phyloP scores from a whole-genome alignment of 176 grass and related monocot species.

The Neostapfia colusana region DNA sequence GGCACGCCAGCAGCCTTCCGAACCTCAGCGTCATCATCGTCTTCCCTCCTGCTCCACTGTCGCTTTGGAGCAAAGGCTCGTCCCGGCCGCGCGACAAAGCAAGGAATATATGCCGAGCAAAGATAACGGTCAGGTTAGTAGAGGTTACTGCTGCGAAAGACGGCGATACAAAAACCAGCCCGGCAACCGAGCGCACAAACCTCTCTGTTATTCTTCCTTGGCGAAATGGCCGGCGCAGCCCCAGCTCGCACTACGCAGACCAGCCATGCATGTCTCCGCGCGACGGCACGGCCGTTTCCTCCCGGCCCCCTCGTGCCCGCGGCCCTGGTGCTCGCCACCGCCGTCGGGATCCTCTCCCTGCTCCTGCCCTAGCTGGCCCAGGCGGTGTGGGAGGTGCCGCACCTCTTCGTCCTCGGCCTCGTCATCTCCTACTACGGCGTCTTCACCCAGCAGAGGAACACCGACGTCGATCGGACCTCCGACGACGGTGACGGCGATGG shows the following conservation, averaged over 20 bases:
- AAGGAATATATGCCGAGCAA: conserved; percentile 54
- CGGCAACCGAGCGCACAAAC: conserved; percentile 9
- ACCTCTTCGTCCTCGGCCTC: conserved; percentile 68
- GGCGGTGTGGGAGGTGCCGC: conserved; percentile 67
- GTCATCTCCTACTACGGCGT: conserved; percentile 69
- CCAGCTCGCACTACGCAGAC: neutral
- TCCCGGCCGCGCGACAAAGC: conserved; percentile 18
- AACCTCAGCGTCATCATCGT: conserved; percentile 3
- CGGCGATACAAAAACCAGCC: conserved; percentile 40
- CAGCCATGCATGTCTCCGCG: neutral
- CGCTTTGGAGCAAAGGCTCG: conserved; percentile 51
- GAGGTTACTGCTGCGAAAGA: conserved; percentile 20
- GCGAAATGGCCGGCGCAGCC: conserved; percentile 26
- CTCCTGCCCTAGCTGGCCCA: conserved; percentile 56
- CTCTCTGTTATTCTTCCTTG: neutral
- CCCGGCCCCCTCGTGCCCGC: conserved; percentile 42
- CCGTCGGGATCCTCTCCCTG: conserved; percentile 43
- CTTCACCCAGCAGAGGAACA: conserved; percentile 48
- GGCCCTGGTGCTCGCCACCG: conserved; percentile 52
- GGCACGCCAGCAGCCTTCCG: conserved; percentile 32
- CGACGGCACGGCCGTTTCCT: neutral
- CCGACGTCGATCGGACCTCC: neutral
- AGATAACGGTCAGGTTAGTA: conserved; percentile 1
- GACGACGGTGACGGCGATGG: neutral
- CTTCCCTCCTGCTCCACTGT: conserved; percentile 15